Evolutionary conservation across 768 basidiomycete species (phyloP), one percentile per base, ranked within the genome.

Genomic region (Leccinum fibrillosum): DNA sequence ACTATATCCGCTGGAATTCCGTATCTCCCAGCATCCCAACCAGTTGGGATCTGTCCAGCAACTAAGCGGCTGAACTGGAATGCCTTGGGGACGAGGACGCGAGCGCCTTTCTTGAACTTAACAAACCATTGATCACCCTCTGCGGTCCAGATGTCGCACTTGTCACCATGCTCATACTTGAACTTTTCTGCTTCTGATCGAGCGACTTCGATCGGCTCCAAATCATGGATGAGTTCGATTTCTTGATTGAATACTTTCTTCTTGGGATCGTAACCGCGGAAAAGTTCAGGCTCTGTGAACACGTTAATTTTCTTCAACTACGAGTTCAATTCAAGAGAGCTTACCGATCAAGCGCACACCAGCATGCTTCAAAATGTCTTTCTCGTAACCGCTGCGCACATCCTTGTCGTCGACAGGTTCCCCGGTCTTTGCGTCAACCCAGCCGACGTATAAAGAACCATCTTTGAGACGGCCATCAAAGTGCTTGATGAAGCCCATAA

Each of bases 341-440:
- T 69, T 68, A 96, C 95, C 94, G 56, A 98, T 96, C 54, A 99
- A 74, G 53, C 96, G 89, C 66, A 98, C 89, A 69, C 97, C 97
- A 15, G 93, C 86, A 66, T 98, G 94, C 25, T 78, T 80, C 56
- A 98, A 73, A 62, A 98, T 93, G 6, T 98, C 94, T 74, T 93
- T 90, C 79, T 99, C 94, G 69, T 97, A 98, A 54, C 88, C 90
- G 32, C 88, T 87, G 59, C 89, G 87, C 62, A 98, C 89, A 63
- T 99, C 97, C 77, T 98, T 98, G 77, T 98, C 97, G 69, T 98
- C 96, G 35, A 99, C 89, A 7, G 97, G 94, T 62, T 98, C 95
- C 47, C 79, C 83, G 13, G 89, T 85, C 80, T 97, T 96, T 69
- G 87, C 86, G 68, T 98, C 96, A 51, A 98, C 94, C 97, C 97